Evolutionary conservation across 306 rosid species (phyloP).

Genomic region (Dicorynia guianensis): DNA sequence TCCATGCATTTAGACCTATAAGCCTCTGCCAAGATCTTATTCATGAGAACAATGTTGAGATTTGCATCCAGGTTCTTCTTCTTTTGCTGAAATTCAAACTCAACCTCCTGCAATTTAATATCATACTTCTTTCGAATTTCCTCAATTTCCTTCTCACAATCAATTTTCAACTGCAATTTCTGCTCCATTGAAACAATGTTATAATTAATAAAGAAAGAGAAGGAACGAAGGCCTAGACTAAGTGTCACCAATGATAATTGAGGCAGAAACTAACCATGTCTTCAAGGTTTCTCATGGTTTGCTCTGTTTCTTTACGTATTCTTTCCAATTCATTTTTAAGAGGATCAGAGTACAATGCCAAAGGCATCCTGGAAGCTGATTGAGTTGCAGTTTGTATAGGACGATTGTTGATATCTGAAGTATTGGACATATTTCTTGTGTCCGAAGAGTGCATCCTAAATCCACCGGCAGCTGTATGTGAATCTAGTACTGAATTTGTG

Average conservation of each 20-base stretch:
- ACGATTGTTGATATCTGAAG: conserved; percentile 52
- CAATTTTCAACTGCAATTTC: conserved; percentile 63
- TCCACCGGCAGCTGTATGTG: conserved; percentile 32
- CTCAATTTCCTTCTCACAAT: conserved; percentile 67
- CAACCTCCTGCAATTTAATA: conserved; percentile 51
- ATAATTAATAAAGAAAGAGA: conserved; percentile 10
- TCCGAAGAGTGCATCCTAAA: conserved; percentile 40
- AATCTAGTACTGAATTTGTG: conserved; percentile 34
- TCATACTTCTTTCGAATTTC: conserved; percentile 70
- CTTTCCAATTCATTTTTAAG: conserved; percentile 69
- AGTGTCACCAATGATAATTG: conserved; percentile 19
- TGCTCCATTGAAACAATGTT: conserved; percentile 49
- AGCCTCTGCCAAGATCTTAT: conserved; percentile 70
- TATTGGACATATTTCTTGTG: conserved; percentile 45
- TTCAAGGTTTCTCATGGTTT: conserved; percentile 45
- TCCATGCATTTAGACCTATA: conserved; percentile 65
- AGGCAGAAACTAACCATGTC: conserved; percentile 61
- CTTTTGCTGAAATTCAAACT: conserved; percentile 46
- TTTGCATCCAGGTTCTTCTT: conserved; percentile 55
- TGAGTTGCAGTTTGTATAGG: conserved; percentile 49
- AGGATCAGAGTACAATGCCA: conserved; percentile 53
- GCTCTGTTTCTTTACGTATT: conserved; percentile 49
- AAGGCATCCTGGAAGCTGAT: conserved; percentile 40
- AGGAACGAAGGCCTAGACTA: conserved; percentile 15
- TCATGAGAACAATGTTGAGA: conserved; percentile 48